These are phyloP conservation scores for Pharnaceum exiguum DNA, from an alignment of 148 eudicot species.

Conservation along the genomic window DNA sequence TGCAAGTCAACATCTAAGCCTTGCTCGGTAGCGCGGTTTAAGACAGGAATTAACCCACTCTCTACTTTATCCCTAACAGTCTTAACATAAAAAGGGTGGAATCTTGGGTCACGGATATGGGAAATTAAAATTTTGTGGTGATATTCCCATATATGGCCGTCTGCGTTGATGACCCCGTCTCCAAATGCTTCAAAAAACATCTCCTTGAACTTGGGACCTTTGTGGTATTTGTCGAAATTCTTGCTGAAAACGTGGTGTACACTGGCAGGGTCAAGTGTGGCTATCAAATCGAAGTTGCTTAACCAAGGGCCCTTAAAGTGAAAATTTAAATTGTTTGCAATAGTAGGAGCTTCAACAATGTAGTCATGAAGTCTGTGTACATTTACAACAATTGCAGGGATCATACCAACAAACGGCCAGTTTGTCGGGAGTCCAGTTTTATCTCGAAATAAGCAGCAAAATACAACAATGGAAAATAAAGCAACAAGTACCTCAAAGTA, in stretches of 20 bases:
- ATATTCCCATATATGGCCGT: slow-evolving; percentile 29
- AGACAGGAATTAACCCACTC: slow-evolving; percentile 29
- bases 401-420: slow-evolving; percentile 42
- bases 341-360: neutral
- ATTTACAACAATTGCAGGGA: slow-evolving; percentile 27
- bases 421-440: slow-evolving; percentile 22
- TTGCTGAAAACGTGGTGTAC: slow-evolving; percentile 43
- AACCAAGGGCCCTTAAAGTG: slow-evolving; percentile 49
- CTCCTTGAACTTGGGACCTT: slow-evolving; percentile 34
- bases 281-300: slow-evolving; percentile 33
- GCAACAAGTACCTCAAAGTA: no score
- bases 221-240: slow-evolving; percentile 41
- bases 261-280: slow-evolving; percentile 34
- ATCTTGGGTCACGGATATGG: slow-evolving; percentile 22
- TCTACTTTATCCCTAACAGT: slow-evolving; percentile 20
- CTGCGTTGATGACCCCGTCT: slow-evolving; percentile 49
- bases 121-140: slow-evolving; percentile 21
- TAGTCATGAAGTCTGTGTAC: slow-evolving; percentile 23
- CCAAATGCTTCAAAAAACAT: slow-evolving; percentile 45
- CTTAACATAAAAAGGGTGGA: slow-evolving; percentile 17
- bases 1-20: slow-evolving; percentile 41
- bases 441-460: neutral
- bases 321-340: slow-evolving; percentile 16
- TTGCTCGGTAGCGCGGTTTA: slow-evolving; percentile 19
- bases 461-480: neutral